Evolutionary conservation across 176 grass and related monocot species (phyloP).

Genomic region (Bothriochloa decipiens): DNA sequence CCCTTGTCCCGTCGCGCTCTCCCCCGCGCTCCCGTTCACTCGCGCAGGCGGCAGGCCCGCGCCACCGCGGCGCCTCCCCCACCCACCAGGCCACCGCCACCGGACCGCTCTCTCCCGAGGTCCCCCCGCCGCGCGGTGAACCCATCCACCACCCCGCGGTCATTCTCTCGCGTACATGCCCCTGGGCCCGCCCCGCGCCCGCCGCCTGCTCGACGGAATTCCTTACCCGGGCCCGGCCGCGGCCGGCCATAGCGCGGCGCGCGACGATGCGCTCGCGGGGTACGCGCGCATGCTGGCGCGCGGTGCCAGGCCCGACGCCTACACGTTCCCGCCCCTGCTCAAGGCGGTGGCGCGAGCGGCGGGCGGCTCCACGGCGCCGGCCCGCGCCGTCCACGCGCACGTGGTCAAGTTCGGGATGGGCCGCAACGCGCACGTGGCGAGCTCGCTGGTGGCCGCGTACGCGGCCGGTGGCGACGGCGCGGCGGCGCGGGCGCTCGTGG

Average conservation of each 20-base stretch:
- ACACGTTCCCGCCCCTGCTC: constrained; percentile 78
- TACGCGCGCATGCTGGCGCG: constrained; percentile 66
- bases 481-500: constrained; percentile 52
- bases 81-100: not conserved
- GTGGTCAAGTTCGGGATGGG: constrained; percentile 64
- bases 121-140: not conserved
- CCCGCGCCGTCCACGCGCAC: constrained; percentile 63
- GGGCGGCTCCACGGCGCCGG: constrained; percentile 10
- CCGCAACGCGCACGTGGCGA: constrained; percentile 46
- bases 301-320: constrained; percentile 54
- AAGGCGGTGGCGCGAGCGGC: constrained; percentile 47
- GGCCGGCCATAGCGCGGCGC: not conserved
- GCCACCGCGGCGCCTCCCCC: not conserved
- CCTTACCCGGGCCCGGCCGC: constrained; percentile 30
- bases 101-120: not conserved
- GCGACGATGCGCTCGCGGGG: constrained; percentile 34
- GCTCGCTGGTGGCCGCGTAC: constrained; percentile 64
- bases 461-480: constrained; percentile 47
- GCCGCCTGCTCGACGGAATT: constrained; percentile 66
- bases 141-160: not conserved
- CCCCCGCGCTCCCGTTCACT: too few species aligned
- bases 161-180: not conserved
- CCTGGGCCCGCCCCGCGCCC: constrained; percentile 16
- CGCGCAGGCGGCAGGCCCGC: not conserved
- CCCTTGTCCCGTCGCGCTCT: not conserved